Percentiles rank a stretch among this genome's conserved stretches.
phyloP scores from a whole-genome alignment of 1,284 basidiomycete genomes.

The Chalciporus piperatoides region DNA sequence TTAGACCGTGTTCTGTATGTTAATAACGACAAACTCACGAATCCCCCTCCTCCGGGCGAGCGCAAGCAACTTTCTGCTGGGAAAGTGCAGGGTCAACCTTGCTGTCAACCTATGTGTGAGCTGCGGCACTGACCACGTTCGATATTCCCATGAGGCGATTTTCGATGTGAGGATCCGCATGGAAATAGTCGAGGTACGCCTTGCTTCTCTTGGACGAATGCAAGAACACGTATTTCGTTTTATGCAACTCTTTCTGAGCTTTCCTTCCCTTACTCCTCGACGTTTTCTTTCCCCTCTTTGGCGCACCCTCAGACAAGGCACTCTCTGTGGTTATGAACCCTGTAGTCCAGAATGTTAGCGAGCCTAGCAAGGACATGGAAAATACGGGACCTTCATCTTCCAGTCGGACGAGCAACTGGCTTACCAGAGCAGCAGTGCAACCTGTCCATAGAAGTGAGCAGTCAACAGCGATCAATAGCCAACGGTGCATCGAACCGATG shows the following conservation, averaged over 20 bases:
- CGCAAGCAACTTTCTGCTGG: constrained; percentile 9
- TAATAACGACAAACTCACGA: constrained; percentile 4
- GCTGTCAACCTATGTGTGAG: not conserved
- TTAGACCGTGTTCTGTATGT: not conserved
- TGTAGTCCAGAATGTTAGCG: constrained; percentile 26
- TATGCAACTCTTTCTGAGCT: constrained; percentile 51
- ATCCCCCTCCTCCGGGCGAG: constrained; percentile 29
- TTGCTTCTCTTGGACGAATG: constrained; percentile 40
- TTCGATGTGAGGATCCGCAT: constrained; percentile 55
- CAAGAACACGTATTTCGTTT: constrained; percentile 56
- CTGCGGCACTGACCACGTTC: constrained; percentile 44
- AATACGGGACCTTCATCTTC: constrained; percentile 58
- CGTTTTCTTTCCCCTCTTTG: constrained; percentile 40
- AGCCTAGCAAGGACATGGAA: constrained; percentile 1
- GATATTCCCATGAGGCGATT: constrained; percentile 54
- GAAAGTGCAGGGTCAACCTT: constrained; percentile 6
- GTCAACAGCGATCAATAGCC: constrained; percentile 1
- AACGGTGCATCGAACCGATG: constrained; percentile 44
- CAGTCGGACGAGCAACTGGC: constrained; percentile 62
- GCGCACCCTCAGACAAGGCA: constrained; percentile 48
- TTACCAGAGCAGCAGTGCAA: constrained; percentile 51
- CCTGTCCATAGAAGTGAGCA: constrained; percentile 36
- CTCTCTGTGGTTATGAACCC: constrained; percentile 59
- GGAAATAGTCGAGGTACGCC: constrained; percentile 65
- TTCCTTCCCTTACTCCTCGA: constrained; percentile 44